Evolutionary conservation across 805 yeast species (phyloP).

Genomic region (Lachancea waltii): DNA sequence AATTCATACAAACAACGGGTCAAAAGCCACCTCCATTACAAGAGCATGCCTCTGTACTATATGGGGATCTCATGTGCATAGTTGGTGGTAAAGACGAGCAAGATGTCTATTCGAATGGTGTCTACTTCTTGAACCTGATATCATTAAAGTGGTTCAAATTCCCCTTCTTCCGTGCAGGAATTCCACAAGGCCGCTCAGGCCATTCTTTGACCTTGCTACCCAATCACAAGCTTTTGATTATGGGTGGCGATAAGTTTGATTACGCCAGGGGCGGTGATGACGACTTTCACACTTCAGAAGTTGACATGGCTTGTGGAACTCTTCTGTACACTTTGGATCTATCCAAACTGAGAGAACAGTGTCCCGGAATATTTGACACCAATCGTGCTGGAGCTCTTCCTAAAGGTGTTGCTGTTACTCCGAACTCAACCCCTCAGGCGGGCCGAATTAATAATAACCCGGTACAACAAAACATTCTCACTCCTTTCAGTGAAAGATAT

Average conservation of each 20-base stretch:
- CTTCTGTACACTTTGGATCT: constrained; percentile 61
- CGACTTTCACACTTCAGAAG: constrained; percentile 47
- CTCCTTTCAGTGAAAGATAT: constrained; percentile 12
- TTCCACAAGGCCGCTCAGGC: constrained; percentile 84
- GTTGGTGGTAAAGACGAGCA: constrained; percentile 82
- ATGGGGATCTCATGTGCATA: constrained; percentile 70
- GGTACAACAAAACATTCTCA: constrained; percentile 10
- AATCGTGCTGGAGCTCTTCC: constrained; percentile 25
- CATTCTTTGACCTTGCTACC: constrained; percentile 73
- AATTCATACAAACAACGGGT: constrained; percentile 51
- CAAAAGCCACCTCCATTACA: constrained; percentile 73
- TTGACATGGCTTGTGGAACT: constrained; percentile 50
- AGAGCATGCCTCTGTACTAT: constrained; percentile 82
- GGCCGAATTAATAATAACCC: constrained; percentile 3
- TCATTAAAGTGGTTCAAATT: constrained; percentile 68
- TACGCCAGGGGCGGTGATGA: constrained; percentile 45
- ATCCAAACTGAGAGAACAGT: constrained; percentile 29
- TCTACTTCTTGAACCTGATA: constrained; percentile 70
- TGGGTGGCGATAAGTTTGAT: constrained; percentile 89
- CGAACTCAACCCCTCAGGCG: constrained; percentile 5
- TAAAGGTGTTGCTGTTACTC: constrained; percentile 13
- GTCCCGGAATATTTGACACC: constrained; percentile 37
- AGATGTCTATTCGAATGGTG: constrained; percentile 59
- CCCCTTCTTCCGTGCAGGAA: constrained; percentile 35
- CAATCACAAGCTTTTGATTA: constrained; percentile 63